These are phyloP conservation scores for Oenanthe javanica DNA, from an alignment of 140 eudicot genomes.

Conservation along the genomic window DNA sequence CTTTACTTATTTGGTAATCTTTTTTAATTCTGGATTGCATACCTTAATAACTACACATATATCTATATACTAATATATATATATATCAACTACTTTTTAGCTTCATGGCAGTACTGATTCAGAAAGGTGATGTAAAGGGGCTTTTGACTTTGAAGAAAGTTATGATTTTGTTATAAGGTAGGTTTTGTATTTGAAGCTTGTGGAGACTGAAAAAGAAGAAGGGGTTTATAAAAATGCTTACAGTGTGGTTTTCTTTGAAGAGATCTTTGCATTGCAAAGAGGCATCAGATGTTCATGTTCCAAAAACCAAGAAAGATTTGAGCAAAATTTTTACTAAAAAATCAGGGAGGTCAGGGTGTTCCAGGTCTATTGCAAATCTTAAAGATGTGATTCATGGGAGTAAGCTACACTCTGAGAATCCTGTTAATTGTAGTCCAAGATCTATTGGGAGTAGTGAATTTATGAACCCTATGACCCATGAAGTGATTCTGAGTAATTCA, in stretches of 20 bases:
- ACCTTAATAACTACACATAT: not conserved
- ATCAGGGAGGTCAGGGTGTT: slow-evolving; percentile 77
- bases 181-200: not conserved
- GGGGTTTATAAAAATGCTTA: slow-evolving; percentile 37
- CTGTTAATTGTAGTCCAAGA: slow-evolving; percentile 89
- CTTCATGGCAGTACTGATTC: not conserved
- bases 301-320: slow-evolving; percentile 62
- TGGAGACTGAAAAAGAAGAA: not conserved
- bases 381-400: slow-evolving; percentile 97
- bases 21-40: not conserved
- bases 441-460: slow-evolving; percentile 97
- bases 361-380: slow-evolving; percentile 92
- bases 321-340: slow-evolving; percentile 59
- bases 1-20: not conserved
- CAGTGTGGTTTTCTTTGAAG: slow-evolving; percentile 91
- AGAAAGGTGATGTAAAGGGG: slow-evolving; percentile 2
- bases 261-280: slow-evolving; percentile 85
- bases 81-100: not conserved
- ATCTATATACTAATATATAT: not conserved
- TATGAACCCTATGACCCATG: slow-evolving; percentile 86
- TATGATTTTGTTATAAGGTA: not conserved
- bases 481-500: slow-evolving; percentile 83
- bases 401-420: slow-evolving; percentile 78
- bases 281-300: slow-evolving; percentile 85
- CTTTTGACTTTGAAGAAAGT: not conserved